Evolutionary conservation across 2,329 filamentous ascomycete genomes (phyloP).

Genomic region (Botrytis tulipae): DNA sequence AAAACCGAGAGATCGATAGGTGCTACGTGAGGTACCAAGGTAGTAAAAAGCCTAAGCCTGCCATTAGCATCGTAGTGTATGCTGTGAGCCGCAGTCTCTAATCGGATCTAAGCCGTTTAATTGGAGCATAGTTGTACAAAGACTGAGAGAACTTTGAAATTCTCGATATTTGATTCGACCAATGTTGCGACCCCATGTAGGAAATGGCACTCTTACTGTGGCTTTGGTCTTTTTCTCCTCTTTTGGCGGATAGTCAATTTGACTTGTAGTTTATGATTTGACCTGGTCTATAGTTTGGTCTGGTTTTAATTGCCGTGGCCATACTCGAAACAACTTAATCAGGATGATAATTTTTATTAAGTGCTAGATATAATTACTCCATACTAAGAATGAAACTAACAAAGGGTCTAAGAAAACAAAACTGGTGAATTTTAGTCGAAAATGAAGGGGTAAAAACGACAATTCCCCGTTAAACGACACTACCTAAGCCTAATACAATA

Average conservation of each 20-base stretch:
- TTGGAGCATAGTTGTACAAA: conserved; percentile 9
- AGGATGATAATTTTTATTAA: not conserved
- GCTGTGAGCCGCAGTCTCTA: conserved; percentile 34
- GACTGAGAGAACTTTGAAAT: not conserved
- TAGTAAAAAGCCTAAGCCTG: conserved; percentile 4
- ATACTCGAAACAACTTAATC: not conserved
- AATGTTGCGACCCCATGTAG: not conserved
- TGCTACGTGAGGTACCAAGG: not conserved
- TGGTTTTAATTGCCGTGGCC: not conserved
- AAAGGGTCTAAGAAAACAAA: not conserved
- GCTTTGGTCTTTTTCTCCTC: conserved; percentile 10
- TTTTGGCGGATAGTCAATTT: conserved; percentile 3
- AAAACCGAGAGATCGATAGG: conserved; percentile 4
- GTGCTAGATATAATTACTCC: not conserved
- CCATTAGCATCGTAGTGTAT: conserved; percentile 22
- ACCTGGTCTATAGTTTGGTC: not conserved
- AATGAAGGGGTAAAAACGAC: conserved; percentile 2
- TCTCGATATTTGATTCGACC: conserved; percentile 7
- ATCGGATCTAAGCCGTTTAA: conserved; percentile 32
- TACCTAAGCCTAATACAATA: not conserved
- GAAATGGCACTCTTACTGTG: conserved; percentile 9
- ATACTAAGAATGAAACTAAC: not conserved
- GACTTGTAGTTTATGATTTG: not conserved
- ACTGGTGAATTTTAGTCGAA: not conserved
- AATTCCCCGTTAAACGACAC: not conserved